Evolutionary conservation across 371 early-diverging fungal species (phyloP).

Genomic region (Haplosporangium sp.): DNA sequence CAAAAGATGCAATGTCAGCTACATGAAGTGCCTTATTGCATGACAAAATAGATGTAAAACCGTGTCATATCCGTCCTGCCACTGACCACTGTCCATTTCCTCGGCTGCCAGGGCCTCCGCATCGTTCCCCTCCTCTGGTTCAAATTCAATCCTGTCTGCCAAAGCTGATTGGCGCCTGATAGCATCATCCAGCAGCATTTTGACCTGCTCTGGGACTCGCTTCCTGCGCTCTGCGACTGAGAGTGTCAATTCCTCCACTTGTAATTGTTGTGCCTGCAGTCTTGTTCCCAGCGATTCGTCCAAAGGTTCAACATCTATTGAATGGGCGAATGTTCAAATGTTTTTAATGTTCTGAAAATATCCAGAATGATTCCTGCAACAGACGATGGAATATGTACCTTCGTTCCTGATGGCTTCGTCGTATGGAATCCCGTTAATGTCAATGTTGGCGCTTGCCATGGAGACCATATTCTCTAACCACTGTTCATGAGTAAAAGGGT

Average conservation of each 20-base stretch:
- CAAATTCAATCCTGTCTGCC: constrained; percentile 44
- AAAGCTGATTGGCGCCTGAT: constrained; percentile 42
- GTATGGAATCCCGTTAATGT: constrained; percentile 51
- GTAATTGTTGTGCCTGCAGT: constrained; percentile 30
- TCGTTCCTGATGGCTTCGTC: constrained; percentile 44
- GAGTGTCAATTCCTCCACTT: constrained; percentile 47
- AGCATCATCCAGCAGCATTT: constrained; percentile 53
- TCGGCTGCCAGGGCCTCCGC: not conserved
- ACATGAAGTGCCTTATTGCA: not conserved
- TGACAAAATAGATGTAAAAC: not conserved
- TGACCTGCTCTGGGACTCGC: constrained; percentile 54
- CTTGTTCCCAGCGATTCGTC: constrained; percentile 37
- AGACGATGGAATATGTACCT: constrained; percentile 9
- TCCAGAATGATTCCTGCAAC: no score
- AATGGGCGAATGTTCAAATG: not conserved
- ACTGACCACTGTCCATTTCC: constrained; percentile 8
- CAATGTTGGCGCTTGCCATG: constrained; percentile 38
- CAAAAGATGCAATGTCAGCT: not conserved
- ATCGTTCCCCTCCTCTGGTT: constrained; percentile 11
- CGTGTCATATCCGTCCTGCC: not conserved
- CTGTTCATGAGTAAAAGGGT: constrained; percentile 7
- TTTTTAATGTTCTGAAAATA: not conserved
- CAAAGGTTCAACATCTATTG: constrained; percentile 41
- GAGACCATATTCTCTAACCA: constrained; percentile 43
- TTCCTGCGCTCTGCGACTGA: constrained; percentile 54